Percentiles rank a stretch among this genome's conserved stretches.
Evolutionary conservation across 1,284 basidiomycete species (phyloP).

Genomic region (Omphalotus olearius): DNA sequence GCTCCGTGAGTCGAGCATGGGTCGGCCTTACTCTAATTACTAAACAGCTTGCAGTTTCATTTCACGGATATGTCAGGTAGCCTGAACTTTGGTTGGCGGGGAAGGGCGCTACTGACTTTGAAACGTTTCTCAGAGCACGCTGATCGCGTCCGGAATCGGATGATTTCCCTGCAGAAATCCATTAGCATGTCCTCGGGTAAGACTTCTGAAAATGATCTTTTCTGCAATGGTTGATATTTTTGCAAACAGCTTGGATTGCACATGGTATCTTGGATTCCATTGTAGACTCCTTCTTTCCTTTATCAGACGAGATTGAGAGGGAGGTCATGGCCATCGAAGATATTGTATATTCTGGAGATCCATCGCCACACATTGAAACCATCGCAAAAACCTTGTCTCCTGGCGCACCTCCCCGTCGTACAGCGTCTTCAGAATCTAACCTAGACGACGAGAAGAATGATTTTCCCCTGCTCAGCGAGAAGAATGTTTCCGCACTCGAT

Average conservation of each 20-base stretch:
- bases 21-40: not conserved
- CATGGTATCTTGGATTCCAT: constrained; percentile 92
- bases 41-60: constrained; percentile 68
- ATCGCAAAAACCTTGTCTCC: not conserved
- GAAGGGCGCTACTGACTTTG: constrained; percentile 3
- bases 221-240: not conserved
- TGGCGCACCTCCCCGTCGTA: not conserved
- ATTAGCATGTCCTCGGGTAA: constrained; percentile 67
- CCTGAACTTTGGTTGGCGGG: constrained; percentile 8
- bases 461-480: constrained; percentile 4
- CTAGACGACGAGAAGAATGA: constrained; percentile 7
- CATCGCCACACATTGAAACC: not conserved
- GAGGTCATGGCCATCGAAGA: constrained; percentile 81
- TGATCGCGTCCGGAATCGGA: constrained; percentile 72
- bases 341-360: constrained; percentile 46
- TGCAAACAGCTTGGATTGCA: constrained; percentile 82
- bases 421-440: not conserved
- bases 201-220: constrained; percentile 15
- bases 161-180: constrained; percentile 55
- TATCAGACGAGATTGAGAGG: constrained; percentile 78
- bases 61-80: constrained; percentile 82
- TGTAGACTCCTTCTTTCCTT: constrained; percentile 92
- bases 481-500: constrained; percentile 6
- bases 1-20: constrained; percentile 58
- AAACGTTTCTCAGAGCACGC: constrained; percentile 60